A percentile compares a stretch with the other conserved stretches of the same genome.
Conservation (phyloP, 192 early-diverging fungal species). For the Phycomyces nitens region DNA sequence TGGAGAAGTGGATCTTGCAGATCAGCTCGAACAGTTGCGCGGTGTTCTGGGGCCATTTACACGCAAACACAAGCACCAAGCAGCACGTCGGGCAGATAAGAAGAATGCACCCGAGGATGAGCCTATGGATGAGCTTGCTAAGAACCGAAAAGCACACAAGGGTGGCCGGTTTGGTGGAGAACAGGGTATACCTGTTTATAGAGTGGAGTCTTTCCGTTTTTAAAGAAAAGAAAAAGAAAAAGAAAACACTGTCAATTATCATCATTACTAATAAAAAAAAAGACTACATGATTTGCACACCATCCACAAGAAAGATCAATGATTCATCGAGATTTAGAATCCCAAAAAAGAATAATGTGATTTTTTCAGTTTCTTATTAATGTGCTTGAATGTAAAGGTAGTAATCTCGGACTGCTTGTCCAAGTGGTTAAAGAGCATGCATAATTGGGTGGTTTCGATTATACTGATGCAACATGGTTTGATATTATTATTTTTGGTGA, state of each 20-base stretch:
- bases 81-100: slow-evolving; percentile 15
- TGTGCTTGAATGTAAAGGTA: no score
- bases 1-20: slow-evolving; percentile 23
- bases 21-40: slow-evolving; percentile 37
- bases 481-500: no score
- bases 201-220: slow-evolving; percentile 47
- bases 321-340: no score
- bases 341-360: no score
- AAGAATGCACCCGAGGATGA: slow-evolving; percentile 6
- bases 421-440: no score
- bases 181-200: slow-evolving; percentile 45
- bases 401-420: no score
- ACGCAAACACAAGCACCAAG: slow-evolving; percentile 36
- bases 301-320: no score
- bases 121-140: slow-evolving; percentile 18
- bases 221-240: slow-evolving; percentile 22
- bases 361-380: no score
- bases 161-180: slow-evolving; percentile 42
- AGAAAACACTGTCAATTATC: neutral
- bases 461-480: no score
- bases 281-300: no score
- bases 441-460: no score
- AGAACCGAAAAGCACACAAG: slow-evolving; percentile 35
- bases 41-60: slow-evolving; percentile 41
- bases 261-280: no score